These are phyloP conservation scores for Globisporangium parvum DNA, from an alignment of 352 stramenopile genomes.

Conservation along the genomic window DNA sequence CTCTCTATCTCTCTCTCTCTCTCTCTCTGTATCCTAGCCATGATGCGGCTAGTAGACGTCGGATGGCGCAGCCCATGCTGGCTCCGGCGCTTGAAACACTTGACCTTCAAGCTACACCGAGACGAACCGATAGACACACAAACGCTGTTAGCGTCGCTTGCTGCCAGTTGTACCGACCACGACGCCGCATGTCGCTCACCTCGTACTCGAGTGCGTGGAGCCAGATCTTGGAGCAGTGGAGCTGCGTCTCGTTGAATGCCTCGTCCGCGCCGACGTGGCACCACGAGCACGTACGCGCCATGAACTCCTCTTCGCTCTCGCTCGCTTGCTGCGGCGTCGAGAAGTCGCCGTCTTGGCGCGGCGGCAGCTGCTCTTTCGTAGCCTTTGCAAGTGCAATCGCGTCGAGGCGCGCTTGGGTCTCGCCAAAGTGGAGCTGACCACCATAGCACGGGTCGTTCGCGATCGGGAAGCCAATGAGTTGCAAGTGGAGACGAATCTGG, in stretches of 20 bases:
- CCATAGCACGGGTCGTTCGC: slow-evolving; percentile 97
- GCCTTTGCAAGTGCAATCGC: slow-evolving; percentile 44
- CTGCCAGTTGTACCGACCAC: background rate
- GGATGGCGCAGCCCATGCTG: slow-evolving; percentile 47
- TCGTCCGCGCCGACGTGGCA: slow-evolving; percentile 57
- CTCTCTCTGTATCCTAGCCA: background rate
- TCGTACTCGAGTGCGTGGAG: slow-evolving; percentile 85
- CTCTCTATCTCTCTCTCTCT: too few species aligned
- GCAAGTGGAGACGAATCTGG: slow-evolving; percentile 96
- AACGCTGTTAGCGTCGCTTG: background rate
- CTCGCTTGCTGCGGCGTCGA: slow-evolving; percentile 38
- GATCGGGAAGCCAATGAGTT: slow-evolving; percentile 91
- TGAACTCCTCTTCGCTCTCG: slow-evolving; percentile 71
- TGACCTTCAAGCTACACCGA: slow-evolving; percentile 53
- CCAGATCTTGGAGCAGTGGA: slow-evolving; percentile 85
- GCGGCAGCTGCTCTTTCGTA: slow-evolving; percentile 22
- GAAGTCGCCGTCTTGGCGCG: slow-evolving; percentile 46
- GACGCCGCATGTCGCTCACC: slow-evolving; percentile 24
- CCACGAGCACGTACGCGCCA: slow-evolving; percentile 73
- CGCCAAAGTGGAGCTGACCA: slow-evolving; percentile 90
- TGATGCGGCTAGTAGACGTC: slow-evolving; percentile 26
- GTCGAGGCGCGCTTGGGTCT: slow-evolving; percentile 32
- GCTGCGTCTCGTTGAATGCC: slow-evolving; percentile 78
- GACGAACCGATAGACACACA: background rate
- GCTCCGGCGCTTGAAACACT: slow-evolving; percentile 51